Conservation (phyloP, 768 basidiomycete species). For the Cubamyces lactineus region DNA sequence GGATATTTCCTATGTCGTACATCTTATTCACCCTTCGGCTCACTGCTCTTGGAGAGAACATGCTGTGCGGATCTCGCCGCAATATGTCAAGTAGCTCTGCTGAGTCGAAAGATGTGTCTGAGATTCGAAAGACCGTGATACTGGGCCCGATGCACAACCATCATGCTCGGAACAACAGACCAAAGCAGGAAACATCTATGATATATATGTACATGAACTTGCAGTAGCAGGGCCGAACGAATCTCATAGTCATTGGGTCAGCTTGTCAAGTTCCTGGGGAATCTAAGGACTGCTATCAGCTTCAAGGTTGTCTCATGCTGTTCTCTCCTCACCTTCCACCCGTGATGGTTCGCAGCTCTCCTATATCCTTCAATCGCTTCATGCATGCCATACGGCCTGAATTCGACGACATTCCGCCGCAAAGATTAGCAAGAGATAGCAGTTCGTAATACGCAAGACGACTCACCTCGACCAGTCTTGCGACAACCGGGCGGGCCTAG, state of each 20-base stretch:
- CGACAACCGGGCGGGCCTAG: conserved; percentile 61
- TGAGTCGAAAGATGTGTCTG: no score
- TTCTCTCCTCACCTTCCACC: conserved; percentile 53
- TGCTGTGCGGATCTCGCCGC: no score
- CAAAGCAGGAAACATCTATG: background rate
- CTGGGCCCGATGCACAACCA: no score
- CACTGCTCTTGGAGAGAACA: no score
- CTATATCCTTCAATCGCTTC: conserved; percentile 69
- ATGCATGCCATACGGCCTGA: conserved; percentile 47
- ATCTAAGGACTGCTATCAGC: conserved; percentile 4
- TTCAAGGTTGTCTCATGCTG: no score
- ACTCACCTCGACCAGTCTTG: conserved; percentile 50
- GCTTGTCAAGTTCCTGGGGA: conserved; percentile 5
- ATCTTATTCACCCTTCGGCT: no score
- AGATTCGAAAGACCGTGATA: no score
- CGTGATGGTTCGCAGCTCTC: conserved; percentile 65
- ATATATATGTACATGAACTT: background rate
- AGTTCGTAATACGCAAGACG: no score
- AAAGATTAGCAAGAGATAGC: background rate
- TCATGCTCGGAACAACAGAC: no score
- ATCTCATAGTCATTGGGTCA: background rate
- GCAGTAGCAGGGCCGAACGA: background rate
- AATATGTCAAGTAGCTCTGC: no score
- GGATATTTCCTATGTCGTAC: no score
- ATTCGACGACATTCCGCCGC: background rate